Evolutionary conservation across 306 rosid species (phyloP).

Genomic region (Ormosia semicastrata): DNA sequence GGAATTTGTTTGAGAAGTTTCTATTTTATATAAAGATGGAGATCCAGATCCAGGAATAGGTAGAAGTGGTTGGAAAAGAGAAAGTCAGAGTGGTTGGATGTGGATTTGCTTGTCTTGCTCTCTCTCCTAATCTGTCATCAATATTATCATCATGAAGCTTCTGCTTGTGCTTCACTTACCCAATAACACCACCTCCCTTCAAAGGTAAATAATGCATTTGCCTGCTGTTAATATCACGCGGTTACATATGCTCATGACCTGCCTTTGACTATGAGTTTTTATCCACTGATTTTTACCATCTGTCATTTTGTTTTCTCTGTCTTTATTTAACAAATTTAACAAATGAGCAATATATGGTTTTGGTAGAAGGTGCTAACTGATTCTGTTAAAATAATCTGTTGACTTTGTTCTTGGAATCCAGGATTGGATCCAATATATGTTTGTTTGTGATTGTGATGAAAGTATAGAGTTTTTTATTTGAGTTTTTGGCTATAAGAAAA

Average conservation of each 20-base stretch:
- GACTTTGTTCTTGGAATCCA: conserved; percentile 6
- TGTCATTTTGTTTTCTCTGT: not conserved
- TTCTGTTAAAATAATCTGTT: not conserved
- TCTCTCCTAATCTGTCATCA: conserved; percentile 1
- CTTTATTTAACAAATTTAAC: not conserved
- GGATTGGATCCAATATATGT: conserved; percentile 22
- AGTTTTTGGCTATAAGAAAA: not conserved
- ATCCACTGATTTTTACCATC: not conserved
- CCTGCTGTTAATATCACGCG: not conserved
- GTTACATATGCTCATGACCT: not conserved
- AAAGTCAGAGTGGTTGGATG: conserved; percentile 34
- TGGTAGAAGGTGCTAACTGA: conserved; percentile 1
- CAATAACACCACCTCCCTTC: not conserved
- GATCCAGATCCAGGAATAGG: conserved; percentile 17
- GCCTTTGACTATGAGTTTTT: conserved; percentile 1
- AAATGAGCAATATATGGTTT: not conserved
- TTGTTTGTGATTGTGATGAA: not conserved
- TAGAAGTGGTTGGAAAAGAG: conserved; percentile 49
- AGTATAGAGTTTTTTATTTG: not conserved
- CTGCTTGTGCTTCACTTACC: not conserved
- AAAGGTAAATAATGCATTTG: conserved; percentile 22
- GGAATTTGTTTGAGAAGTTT: conserved; percentile 22
- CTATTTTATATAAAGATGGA: not conserved
- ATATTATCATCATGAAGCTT: not conserved
- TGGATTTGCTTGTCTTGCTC: conserved; percentile 23